A percentile compares a stretch with the other conserved stretches of the same genome.
Evolutionary conservation across 2,329 filamentous ascomycete genomes (phyloP).

Genomic region (Fusarium sp.): DNA sequence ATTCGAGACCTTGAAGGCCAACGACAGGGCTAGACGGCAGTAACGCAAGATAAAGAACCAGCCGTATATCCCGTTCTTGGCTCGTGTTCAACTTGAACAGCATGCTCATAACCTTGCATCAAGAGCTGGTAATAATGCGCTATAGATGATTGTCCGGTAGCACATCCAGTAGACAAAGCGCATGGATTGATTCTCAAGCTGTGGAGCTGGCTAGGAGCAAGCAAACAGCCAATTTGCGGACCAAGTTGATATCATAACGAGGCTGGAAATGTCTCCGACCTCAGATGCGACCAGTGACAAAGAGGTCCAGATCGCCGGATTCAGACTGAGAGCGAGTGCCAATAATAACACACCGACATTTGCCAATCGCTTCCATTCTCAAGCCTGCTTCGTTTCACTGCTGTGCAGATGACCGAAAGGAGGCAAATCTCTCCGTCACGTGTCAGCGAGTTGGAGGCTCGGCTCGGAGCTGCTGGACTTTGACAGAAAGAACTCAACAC

Average conservation of each 20-base stretch:
- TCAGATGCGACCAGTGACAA: slow-evolving; percentile 22
- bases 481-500: slow-evolving; percentile 9
- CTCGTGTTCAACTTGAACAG: not conserved
- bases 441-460: slow-evolving; percentile 14
- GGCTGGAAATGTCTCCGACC: slow-evolving; percentile 36
- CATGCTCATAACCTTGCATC: not conserved
- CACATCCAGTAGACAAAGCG: slow-evolving; percentile 20
- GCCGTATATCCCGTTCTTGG: slow-evolving; percentile 8
- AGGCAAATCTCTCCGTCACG: slow-evolving; percentile 33
- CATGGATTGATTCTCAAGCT: slow-evolving; percentile 24
- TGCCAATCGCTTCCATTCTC: slow-evolving; percentile 33
- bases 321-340: slow-evolving; percentile 23
- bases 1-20: slow-evolving; percentile 26
- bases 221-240: not conserved
- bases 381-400: slow-evolving; percentile 20
- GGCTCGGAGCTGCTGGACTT: not conserved
- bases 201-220: slow-evolving; percentile 16
- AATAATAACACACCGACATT: slow-evolving; percentile 44
- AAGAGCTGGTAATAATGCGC: slow-evolving; percentile 8
- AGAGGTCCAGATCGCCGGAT: slow-evolving; percentile 32
- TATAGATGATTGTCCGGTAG: slow-evolving; percentile 13
- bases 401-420: slow-evolving; percentile 30
- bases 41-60: slow-evolving; percentile 12
- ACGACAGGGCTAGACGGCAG: slow-evolving; percentile 22
- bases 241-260: slow-evolving; percentile 20